Conservation (phyloP, 257 asterid species). For the Echites panduratus region DNA sequence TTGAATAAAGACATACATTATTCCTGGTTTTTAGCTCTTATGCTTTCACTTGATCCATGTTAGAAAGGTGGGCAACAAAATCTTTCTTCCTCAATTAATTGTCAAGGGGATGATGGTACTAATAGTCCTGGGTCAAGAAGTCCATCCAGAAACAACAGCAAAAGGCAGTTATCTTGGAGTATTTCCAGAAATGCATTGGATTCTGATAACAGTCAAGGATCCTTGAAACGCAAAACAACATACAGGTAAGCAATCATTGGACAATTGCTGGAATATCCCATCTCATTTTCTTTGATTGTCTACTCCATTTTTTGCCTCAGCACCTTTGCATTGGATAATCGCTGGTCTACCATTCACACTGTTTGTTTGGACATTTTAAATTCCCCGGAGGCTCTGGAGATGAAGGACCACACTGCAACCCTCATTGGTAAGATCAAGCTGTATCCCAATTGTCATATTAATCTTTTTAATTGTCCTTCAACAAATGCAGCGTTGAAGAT, state of each 20-base stretch:
- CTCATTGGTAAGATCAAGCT: constrained; percentile 27
- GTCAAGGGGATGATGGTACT: constrained; percentile 8
- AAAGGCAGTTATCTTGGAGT: constrained; percentile 25
- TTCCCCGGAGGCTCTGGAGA: constrained; percentile 38
- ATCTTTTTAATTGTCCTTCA: neutral
- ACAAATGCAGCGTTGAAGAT: neutral
- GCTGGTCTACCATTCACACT: constrained; percentile 60
- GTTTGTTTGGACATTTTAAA: constrained; percentile 48
- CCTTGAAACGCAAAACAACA: constrained; percentile 31
- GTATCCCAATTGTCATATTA: constrained; percentile 2
- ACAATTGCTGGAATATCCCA: neutral
- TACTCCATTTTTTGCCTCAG: constrained; percentile 18
- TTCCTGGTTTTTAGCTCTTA: neutral
- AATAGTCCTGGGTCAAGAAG: constrained; percentile 26
- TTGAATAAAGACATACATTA: neutral
- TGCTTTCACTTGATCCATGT: constrained; percentile 12
- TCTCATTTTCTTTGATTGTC: neutral
- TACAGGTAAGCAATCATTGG: constrained; percentile 22
- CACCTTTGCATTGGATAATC: constrained; percentile 36
- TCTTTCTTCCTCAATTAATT: constrained; percentile 13
- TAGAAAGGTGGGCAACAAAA: constrained; percentile 25
- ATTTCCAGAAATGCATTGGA: constrained; percentile 25
- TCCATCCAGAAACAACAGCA: constrained; percentile 16
- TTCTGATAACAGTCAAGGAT: constrained; percentile 30
- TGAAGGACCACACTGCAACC: constrained; percentile 34